Conservation (phyloP, 192 early-diverging fungal genomes). For the Dimargaris verticillata region DNA sequence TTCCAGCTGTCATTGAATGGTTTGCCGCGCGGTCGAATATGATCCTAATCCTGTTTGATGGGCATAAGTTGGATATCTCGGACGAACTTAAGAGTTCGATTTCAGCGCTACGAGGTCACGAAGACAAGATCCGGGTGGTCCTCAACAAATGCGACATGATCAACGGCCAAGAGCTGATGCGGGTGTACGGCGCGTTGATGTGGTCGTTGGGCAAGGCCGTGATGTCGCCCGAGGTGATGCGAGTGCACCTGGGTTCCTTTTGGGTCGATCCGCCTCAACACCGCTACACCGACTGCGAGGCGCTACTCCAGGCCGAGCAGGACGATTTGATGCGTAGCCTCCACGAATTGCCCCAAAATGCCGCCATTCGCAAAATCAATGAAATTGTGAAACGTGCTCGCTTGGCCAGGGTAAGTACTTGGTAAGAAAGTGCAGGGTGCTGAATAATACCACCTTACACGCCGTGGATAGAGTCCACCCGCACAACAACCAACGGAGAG, state of each 20-base stretch:
- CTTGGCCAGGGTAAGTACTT: slow-evolving; percentile 47
- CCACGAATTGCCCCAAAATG: slow-evolving; percentile 55
- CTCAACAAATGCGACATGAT: slow-evolving; percentile 85
- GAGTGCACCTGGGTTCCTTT: slow-evolving; percentile 71
- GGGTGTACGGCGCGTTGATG: slow-evolving; percentile 87
- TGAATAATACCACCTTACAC: too few species aligned
- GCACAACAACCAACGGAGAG: too few species aligned
- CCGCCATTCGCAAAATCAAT: slow-evolving; percentile 71
- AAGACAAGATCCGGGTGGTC: slow-evolving; percentile 72
- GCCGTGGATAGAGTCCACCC: too few species aligned
- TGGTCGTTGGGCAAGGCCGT: slow-evolving; percentile 82
- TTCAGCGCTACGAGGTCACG: slow-evolving; percentile 56
- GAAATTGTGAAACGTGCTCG: slow-evolving; percentile 79
- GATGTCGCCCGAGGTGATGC: slow-evolving; percentile 72
- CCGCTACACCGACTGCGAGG: slow-evolving; percentile 49
- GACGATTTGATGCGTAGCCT: slow-evolving; percentile 60
- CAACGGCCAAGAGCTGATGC: slow-evolving; percentile 69
- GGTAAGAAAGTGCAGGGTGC: too few species aligned
- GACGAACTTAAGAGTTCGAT: slow-evolving; percentile 80
- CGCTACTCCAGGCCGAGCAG: slow-evolving; percentile 55
- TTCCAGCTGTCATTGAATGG: slow-evolving; percentile 64
- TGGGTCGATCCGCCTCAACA: slow-evolving; percentile 57
- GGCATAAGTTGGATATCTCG: slow-evolving; percentile 76
- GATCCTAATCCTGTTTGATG: slow-evolving; percentile 77
- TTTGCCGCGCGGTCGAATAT: slow-evolving; percentile 72